These are phyloP conservation scores for Knoxia roxburghii DNA, from an alignment of 257 asterid genomes.

Conservation along the genomic window DNA sequence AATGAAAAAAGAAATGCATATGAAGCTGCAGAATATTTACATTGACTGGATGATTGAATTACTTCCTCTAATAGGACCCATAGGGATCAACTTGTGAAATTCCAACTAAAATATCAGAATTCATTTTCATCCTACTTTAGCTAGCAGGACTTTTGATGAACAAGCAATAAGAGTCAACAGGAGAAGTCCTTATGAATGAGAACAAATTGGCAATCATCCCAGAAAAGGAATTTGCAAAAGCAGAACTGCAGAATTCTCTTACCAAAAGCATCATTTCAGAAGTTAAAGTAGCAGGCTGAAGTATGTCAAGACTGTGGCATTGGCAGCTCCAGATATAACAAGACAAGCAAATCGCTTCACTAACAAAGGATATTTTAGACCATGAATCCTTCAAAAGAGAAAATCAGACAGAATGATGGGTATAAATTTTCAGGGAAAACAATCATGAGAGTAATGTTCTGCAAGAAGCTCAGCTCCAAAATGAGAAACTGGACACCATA, in stretches of 20 bases:
- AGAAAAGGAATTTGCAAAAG: background rate
- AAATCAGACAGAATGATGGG: background rate
- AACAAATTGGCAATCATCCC: background rate
- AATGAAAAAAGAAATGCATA: background rate
- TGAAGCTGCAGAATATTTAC: background rate
- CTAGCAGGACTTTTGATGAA: background rate
- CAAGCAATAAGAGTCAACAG: background rate
- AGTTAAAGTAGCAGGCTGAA: constrained; percentile 58
- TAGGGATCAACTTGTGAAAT: background rate
- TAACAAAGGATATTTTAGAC: constrained; percentile 73
- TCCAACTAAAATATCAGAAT: background rate
- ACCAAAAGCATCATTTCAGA: constrained; percentile 47
- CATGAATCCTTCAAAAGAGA: constrained; percentile 48
- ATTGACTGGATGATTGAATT: background rate
- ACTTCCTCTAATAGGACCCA: background rate
- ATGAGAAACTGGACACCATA: background rate
- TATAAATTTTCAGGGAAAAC: background rate
- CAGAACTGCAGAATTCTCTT: constrained; percentile 14
- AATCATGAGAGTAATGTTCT: background rate
- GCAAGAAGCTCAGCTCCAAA: background rate
- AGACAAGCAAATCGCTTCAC: constrained; percentile 73
- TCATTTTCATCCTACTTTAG: background rate
- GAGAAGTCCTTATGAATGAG: background rate
- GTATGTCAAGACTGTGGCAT: constrained; percentile 52
- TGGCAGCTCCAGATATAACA: constrained; percentile 50